Conservation (phyloP, 441 rosid species). For the Gossypium davidsonii region DNA sequence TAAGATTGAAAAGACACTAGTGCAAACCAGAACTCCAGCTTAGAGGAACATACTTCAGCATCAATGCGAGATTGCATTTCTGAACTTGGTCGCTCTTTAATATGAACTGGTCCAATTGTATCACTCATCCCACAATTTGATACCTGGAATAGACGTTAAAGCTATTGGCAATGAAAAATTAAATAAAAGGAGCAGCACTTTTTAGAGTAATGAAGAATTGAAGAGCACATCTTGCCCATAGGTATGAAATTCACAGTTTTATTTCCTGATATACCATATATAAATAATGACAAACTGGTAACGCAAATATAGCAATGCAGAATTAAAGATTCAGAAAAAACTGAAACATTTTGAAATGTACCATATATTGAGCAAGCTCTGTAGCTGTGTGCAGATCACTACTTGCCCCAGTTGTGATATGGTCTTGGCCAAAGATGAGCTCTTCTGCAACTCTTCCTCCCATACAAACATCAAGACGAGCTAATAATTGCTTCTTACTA, state of each 20-base stretch:
- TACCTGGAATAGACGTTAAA: neutral
- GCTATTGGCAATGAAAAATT: neutral
- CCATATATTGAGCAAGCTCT: conserved; percentile 94
- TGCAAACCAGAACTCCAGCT: neutral
- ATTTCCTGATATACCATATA: neutral
- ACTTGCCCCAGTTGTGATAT: conserved; percentile 21
- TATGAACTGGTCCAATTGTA: conserved; percentile 3
- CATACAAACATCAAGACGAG: conserved; percentile 97
- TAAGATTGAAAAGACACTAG: neutral
- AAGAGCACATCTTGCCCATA: neutral
- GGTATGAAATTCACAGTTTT: too few species aligned
- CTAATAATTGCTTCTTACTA: conserved; percentile 89
- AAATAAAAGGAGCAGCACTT: neutral
- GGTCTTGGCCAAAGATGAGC: conserved; percentile 27
- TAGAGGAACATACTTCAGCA: conserved; percentile 56
- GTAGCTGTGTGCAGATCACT: conserved; percentile 89
- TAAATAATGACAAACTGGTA: neutral
- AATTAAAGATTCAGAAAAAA: neutral
- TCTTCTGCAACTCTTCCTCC: conserved; percentile 69
- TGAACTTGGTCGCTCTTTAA: conserved; percentile 48
- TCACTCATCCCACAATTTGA: neutral
- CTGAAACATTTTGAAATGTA: conserved; percentile 20
- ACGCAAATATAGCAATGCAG: neutral
- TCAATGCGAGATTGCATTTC: conserved; percentile 83
- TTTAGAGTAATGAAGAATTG: neutral